Evolutionary conservation across 768 basidiomycete species (phyloP).

Genomic region (Sarcomyxa edulis): DNA sequence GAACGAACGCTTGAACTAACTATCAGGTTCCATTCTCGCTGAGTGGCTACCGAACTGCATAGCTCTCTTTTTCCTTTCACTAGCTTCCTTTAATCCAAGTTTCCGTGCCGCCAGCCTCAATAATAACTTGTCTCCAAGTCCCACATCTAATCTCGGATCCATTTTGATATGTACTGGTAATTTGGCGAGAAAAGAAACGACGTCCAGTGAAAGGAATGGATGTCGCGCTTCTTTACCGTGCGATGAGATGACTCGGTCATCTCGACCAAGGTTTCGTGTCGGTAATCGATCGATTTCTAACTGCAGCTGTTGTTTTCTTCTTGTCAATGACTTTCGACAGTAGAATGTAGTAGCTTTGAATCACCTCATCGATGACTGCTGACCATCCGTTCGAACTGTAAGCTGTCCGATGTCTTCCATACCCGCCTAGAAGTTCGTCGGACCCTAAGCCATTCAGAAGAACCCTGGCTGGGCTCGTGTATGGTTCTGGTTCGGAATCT

Average conservation of each 20-base stretch:
- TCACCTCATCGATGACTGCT: slow-evolving; percentile 77
- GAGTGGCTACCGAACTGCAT: slow-evolving; percentile 97
- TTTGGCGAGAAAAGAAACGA: slow-evolving; percentile 71
- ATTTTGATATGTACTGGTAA: slow-evolving; percentile 81
- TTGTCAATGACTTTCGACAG: slow-evolving; percentile 4
- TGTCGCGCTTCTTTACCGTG: slow-evolving; percentile 91
- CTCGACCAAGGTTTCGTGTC: slow-evolving; percentile 84
- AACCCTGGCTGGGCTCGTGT: slow-evolving; percentile 74
- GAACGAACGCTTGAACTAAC: slow-evolving; percentile 10
- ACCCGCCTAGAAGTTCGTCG: slow-evolving; percentile 94
- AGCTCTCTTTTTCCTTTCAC: slow-evolving; percentile 79
- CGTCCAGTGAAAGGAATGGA: slow-evolving; percentile 79
- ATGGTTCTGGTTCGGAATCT: slow-evolving; percentile 37
- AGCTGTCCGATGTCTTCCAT: slow-evolving; percentile 80
- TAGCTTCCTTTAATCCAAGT: slow-evolving; percentile 74
- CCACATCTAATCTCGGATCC: slow-evolving; percentile 70
- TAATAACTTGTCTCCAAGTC: slow-evolving; percentile 86
- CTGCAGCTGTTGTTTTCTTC: slow-evolving; percentile 56
- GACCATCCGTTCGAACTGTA: slow-evolving; percentile 67
- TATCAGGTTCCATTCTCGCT: slow-evolving; percentile 73
- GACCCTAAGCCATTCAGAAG: slow-evolving; percentile 90
- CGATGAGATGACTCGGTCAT: slow-evolving; percentile 89
- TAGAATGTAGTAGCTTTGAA: slow-evolving; percentile 1
- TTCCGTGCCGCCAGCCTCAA: slow-evolving; percentile 65
- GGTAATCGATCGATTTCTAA: slow-evolving; percentile 86